These are phyloP conservation scores for Garcia nutans DNA, from an alignment of 345 rosid species.

Conservation along the genomic window DNA sequence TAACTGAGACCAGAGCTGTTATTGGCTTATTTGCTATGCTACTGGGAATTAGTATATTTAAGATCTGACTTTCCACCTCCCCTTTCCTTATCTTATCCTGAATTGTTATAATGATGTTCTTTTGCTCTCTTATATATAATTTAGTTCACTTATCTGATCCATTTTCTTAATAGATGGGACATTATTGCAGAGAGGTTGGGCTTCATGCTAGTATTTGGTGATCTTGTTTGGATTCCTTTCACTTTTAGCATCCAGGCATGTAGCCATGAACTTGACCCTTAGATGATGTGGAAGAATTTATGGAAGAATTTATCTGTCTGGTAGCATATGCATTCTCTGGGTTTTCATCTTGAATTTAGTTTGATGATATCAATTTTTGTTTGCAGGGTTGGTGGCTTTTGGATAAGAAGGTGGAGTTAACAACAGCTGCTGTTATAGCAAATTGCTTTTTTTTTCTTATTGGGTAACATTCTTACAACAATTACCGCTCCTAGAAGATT, in stretches of 20 bases:
- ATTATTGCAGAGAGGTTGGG: constrained; percentile 94
- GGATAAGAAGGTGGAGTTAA: constrained; percentile 68
- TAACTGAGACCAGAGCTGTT: background rate
- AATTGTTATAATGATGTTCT: constrained; percentile 5
- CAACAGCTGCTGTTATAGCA: constrained; percentile 50
- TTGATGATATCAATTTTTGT: constrained; percentile 21
- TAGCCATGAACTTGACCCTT: constrained; percentile 21
- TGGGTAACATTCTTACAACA: constrained; percentile 52
- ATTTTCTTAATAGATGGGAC: constrained; percentile 65
- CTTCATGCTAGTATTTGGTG: constrained; percentile 96
- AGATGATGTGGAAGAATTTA: background rate
- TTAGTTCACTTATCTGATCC: background rate
- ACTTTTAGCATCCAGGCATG: constrained; percentile 93
- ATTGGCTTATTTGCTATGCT: background rate
- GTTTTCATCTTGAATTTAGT: background rate
- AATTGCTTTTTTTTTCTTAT: constrained; percentile 63
- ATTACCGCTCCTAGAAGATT: constrained; percentile 10
- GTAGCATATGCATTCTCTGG: background rate
- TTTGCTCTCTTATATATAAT: background rate
- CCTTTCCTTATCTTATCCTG: background rate
- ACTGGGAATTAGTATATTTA: background rate
- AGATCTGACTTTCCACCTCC: background rate
- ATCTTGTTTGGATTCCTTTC: constrained; percentile 93
- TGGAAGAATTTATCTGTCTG: background rate
- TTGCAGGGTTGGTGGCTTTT: constrained; percentile 94